Evolutionary conservation across 495 filamentous ascomycete genomes (phyloP).

Genomic region (Filosporella fistucella): DNA sequence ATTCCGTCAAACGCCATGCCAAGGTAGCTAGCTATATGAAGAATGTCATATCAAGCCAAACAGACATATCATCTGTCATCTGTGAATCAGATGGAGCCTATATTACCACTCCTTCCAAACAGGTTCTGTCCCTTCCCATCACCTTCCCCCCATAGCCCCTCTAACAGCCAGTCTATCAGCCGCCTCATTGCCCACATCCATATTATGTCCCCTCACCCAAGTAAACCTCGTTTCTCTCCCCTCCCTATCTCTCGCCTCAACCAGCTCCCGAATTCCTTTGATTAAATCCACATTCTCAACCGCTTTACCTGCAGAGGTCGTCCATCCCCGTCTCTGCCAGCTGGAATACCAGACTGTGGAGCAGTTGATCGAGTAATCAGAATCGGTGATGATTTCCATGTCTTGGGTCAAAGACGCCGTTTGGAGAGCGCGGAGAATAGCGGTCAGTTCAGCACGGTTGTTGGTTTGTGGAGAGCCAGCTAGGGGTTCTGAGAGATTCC

Average conservation of each 20-base stretch:
- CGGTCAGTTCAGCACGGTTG: constrained; percentile 89
- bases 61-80: no score
- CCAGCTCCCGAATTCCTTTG: constrained; percentile 61
- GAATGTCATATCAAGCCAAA: no score
- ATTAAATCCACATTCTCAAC: constrained; percentile 88
- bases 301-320: constrained; percentile 56
- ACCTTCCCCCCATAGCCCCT: constrained; percentile 7
- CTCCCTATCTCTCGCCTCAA: constrained; percentile 61
- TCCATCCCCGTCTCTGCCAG: constrained; percentile 81
- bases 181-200: constrained; percentile 65
- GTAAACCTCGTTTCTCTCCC: constrained; percentile 64
- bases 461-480: constrained; percentile 78
- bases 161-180: constrained; percentile 76
- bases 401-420: constrained; percentile 53
- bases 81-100: no score
- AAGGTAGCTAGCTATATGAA: no score
- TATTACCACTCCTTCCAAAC: no score
- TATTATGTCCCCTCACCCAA: constrained; percentile 83
- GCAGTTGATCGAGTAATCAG: constrained; percentile 84
- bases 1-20: no score
- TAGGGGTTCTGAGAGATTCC: constrained; percentile 83
- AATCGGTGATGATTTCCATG: constrained; percentile 75
- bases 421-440: constrained; percentile 78
- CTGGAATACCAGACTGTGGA: constrained; percentile 77
- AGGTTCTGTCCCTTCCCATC: neutral